Conservation (phyloP, 2,329 filamentous ascomycete genomes). For the Kalaharituber pfeilii region DNA sequence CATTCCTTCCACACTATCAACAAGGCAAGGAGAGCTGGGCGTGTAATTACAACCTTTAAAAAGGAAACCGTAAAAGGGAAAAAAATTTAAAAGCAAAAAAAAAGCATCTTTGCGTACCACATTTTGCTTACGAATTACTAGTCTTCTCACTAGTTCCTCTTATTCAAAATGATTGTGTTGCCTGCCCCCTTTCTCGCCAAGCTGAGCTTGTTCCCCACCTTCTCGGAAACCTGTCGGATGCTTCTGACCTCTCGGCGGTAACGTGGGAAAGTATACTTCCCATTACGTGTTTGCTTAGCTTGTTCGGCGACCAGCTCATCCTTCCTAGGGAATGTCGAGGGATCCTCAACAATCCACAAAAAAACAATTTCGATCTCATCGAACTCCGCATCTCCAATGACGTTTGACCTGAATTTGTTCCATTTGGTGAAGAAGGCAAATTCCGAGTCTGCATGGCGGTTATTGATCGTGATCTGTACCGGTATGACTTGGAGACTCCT, state of each 20-base stretch:
- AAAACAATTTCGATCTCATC: slow-evolving; percentile 1
- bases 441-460: background rate
- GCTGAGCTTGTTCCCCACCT: background rate
- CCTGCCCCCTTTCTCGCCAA: background rate
- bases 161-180: no score
- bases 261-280: background rate
- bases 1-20: no score
- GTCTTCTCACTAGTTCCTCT: no score
- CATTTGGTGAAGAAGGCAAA: background rate
- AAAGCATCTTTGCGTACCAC: no score
- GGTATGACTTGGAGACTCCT: background rate
- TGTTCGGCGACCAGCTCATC: background rate
- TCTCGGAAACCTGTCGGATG: background rate
- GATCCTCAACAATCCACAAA: slow-evolving; percentile 1
- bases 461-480: slow-evolving; percentile 1
- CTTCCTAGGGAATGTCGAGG: background rate
- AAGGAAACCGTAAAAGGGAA: no score
- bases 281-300: background rate
- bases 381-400: background rate
- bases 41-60: no score
- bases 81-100: no score
- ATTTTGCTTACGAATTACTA: no score
- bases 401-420: background rate
- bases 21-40: no score
- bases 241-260: background rate